These are phyloP conservation scores for Pseudogymnoascus sp. DNA, from an alignment of 2,329 filamentous ascomycete species.

Conservation along the genomic window DNA sequence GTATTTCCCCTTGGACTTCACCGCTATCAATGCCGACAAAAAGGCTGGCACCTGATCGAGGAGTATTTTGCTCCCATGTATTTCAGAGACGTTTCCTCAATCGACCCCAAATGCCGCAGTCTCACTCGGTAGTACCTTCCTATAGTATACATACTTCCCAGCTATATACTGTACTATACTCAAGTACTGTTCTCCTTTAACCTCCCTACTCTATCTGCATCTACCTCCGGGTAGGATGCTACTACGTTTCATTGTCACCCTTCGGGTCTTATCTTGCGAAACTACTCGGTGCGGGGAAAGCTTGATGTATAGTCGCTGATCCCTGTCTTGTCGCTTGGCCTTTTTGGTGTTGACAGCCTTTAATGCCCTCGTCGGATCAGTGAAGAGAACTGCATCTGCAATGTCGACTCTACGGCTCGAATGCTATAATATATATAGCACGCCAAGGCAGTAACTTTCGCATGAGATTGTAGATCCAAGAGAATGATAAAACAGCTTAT, in stretches of 20 bases:
- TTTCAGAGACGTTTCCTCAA: not conserved
- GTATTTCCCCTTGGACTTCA: not conserved
- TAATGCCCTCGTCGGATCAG: too few species aligned
- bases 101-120: not conserved
- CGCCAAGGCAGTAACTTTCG: too few species aligned
- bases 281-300: not conserved
- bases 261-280: not conserved
- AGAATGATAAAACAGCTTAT: too few species aligned
- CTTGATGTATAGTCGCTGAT: conserved; percentile 4
- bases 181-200: not conserved
- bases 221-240: not conserved
- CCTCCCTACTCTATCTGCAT: not conserved
- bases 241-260: not conserved
- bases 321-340: not conserved
- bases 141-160: not conserved
- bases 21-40: not conserved
- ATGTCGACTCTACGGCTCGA: too few species aligned
- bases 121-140: not conserved
- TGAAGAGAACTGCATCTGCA: too few species aligned
- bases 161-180: not conserved
- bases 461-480: too few species aligned
- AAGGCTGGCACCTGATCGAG: not conserved
- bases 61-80: not conserved
- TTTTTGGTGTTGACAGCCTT: too few species aligned
- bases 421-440: too few species aligned